Conservation (phyloP, 2,329 filamentous ascomycete genomes). For the Pezicula neosporulosa region DNA sequence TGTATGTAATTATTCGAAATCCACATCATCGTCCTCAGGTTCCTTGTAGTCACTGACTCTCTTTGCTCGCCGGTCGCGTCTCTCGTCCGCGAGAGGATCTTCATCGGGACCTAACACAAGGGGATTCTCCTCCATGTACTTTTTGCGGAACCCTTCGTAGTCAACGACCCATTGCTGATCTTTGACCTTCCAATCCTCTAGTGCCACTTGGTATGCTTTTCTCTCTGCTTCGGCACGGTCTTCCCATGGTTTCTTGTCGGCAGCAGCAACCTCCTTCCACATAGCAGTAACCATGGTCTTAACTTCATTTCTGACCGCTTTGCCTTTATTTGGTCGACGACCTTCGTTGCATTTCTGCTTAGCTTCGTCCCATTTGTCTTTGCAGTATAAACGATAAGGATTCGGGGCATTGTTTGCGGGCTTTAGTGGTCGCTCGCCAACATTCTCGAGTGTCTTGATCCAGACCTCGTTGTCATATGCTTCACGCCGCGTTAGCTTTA, state of each 20-base stretch:
- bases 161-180: slow-evolving; percentile 69
- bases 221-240: slow-evolving; percentile 72
- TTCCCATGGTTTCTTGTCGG: slow-evolving; percentile 73
- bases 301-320: slow-evolving; percentile 73
- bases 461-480: slow-evolving; percentile 53
- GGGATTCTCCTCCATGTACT: slow-evolving; percentile 52
- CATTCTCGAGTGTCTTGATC: slow-evolving; percentile 47
- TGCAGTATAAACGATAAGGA: slow-evolving; percentile 87
- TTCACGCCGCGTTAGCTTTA: slow-evolving; percentile 49
- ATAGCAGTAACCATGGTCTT: slow-evolving; percentile 82
- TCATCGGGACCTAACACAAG: slow-evolving; percentile 33
- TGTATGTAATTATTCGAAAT: not conserved
- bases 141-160: slow-evolving; percentile 49
- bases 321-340: slow-evolving; percentile 60
- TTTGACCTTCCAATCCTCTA: slow-evolving; percentile 58
- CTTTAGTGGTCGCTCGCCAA: slow-evolving; percentile 73
- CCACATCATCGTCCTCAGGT: not conserved
- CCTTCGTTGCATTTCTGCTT: slow-evolving; percentile 59
- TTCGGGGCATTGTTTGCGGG: slow-evolving; percentile 75
- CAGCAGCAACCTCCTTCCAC: slow-evolving; percentile 77
- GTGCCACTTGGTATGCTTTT: slow-evolving; percentile 53
- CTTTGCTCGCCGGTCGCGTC: slow-evolving; percentile 29
- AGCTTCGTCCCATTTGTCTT: slow-evolving; percentile 65
- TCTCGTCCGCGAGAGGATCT: slow-evolving; percentile 11
- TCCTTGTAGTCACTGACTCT: slow-evolving; percentile 24